Base-by-base conservation (phyloP, 225 moss, liverwort and hornwort genomes). In the Ulota crispa region DNA sequence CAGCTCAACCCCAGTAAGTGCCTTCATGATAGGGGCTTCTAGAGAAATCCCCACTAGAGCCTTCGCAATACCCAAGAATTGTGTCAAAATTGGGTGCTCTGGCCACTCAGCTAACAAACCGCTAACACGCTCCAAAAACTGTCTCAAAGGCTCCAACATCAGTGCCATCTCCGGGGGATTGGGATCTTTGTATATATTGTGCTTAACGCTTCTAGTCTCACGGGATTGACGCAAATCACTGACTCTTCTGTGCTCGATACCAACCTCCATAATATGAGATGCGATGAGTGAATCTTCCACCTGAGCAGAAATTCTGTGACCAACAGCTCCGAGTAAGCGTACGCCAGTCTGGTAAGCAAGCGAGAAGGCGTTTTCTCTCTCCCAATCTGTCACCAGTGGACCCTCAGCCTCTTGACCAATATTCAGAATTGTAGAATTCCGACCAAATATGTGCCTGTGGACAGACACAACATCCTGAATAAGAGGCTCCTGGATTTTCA, bases 21-120 rank as follows among this genome's bases (percentile, higher is more conserved):
- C 90, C 85, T 95, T 99, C 92, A 94, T 99, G 67, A 99, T 87
- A 6, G 91, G 92, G 30, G 94, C 88, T 70, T 95, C 92, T 12
- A 94, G 75, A 69, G 98, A 86, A 30, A 95, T 90, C 24, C 91
- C 94, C 36, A 99, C 87, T 30, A 99, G 79, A 18, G 94, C 94
- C 75, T 90, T 93, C 0, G 92, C 89, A 10, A 99, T 91, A 64
- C 84, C 85, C 34, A 88, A 78, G 81, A 99, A 92, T 69, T 99
- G 98, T 47, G 88, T 86, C 81, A 99, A 77, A 45, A 99, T 89
- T 64, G 98, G 98, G 83, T 99, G 94, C 69, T 99, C 98, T 54
- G 95, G 94, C 95, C 95, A 96, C 54, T 99, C 94, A 28, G 85
- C 64, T 81, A 99, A 65, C 54, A 99, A 83, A 26, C 80, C 80